Evolutionary conservation across 129 eudicot genomes (phyloP).

Genomic region (Rutidosis leptorrhynchoides): DNA sequence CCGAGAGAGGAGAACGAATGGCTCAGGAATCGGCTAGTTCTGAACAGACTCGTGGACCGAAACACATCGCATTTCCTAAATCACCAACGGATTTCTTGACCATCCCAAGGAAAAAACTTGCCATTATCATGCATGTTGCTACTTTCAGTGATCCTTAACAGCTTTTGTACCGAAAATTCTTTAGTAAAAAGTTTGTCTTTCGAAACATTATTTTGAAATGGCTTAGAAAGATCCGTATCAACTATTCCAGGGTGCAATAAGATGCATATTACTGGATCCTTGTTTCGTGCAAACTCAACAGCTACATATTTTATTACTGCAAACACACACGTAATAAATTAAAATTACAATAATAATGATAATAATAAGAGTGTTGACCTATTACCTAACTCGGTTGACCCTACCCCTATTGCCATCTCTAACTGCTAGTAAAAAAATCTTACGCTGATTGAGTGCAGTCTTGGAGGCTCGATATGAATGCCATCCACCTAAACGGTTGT

Average conservation of each 20-base stretch:
- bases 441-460: slow-evolving; percentile 88
- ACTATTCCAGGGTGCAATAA: slow-evolving; percentile 95
- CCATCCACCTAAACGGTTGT: slow-evolving; percentile 93
- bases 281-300: slow-evolving; percentile 81
- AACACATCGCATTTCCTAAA: slow-evolving; percentile 1
- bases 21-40: too few species aligned
- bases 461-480: slow-evolving; percentile 94
- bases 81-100: slow-evolving; percentile 94
- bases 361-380: slow-evolving; percentile 16
- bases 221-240: slow-evolving; percentile 83
- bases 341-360: too few species aligned
- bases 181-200: slow-evolving; percentile 79
- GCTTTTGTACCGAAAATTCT: slow-evolving; percentile 79
- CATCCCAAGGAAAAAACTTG: slow-evolving; percentile 97
- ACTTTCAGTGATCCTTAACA: slow-evolving; percentile 58
- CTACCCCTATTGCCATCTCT: not conserved
- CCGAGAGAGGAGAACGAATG: too few species aligned
- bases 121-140: slow-evolving; percentile 74
- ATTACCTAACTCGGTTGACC: not conserved
- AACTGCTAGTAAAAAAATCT: slow-evolving; percentile 22
- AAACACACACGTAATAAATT: slow-evolving; percentile 9
- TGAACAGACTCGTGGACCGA: too few species aligned
- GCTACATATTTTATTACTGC: slow-evolving; percentile 81
- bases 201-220: slow-evolving; percentile 86
- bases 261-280: slow-evolving; percentile 79